Evolutionary conservation across 2,329 filamentous ascomycete species (phyloP).

Genomic region (Pyrenophora seminiperda): DNA sequence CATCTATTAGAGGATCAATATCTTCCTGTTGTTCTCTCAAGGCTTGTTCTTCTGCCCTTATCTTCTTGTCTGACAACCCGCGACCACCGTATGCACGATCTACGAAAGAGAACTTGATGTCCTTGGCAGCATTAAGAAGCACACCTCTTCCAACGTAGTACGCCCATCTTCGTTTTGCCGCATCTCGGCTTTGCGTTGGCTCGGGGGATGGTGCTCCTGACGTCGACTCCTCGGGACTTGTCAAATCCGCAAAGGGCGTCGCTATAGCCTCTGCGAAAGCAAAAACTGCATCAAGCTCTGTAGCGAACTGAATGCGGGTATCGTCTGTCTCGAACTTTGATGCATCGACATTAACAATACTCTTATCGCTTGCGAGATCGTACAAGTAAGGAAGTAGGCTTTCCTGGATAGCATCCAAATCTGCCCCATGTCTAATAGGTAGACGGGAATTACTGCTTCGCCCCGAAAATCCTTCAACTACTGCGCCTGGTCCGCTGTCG

Average conservation of each 20-base stretch:
- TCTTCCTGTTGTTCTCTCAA: constrained; percentile 52
- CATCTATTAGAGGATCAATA: constrained; percentile 54
- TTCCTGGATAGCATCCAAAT: constrained; percentile 60
- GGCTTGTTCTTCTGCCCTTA: constrained; percentile 50
- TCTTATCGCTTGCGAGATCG: constrained; percentile 56
- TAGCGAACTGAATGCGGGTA: constrained; percentile 57
- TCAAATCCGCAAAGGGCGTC: constrained; percentile 59
- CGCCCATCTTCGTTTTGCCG: constrained; percentile 62
- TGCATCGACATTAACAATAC: constrained; percentile 62
- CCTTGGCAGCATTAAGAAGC: constrained; percentile 61
- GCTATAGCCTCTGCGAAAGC: constrained; percentile 62
- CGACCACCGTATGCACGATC: constrained; percentile 67
- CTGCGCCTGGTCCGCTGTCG: constrained; percentile 60
- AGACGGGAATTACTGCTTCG: constrained; percentile 53
- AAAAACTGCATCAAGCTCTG: constrained; percentile 60
- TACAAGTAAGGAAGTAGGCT: constrained; percentile 64
- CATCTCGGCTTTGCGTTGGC: constrained; percentile 51
- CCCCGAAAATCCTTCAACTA: constrained; percentile 63
- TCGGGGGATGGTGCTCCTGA: constrained; percentile 25
- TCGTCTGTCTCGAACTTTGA: constrained; percentile 64
- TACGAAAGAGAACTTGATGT: constrained; percentile 62
- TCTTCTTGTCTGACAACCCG: constrained; percentile 51
- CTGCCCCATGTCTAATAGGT: constrained; percentile 58
- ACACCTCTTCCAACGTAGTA: constrained; percentile 64
- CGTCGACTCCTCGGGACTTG: constrained; percentile 43